Evolutionary conservation across 805 yeast genomes (phyloP), one percentile per base, ranked within the genome.

Genomic region (Nakazawaea sp.): DNA sequence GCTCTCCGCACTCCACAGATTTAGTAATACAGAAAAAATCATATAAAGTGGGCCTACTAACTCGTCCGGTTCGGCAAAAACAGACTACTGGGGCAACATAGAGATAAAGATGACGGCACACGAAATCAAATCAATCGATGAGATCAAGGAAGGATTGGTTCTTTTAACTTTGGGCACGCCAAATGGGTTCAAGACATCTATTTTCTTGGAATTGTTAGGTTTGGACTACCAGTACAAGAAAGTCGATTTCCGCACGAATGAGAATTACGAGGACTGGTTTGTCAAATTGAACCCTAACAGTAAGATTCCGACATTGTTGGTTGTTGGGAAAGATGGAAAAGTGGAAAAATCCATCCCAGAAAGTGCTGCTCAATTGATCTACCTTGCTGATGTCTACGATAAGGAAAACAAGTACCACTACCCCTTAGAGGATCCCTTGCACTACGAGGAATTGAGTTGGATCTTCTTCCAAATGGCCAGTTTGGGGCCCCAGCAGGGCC

Each of bases 401-500:
- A 67, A 55, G 36, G 75, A 73, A 7, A 52, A 65, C 43, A 71
- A 72, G 52, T 67, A 44, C 45, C 62, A 69, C 18, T 70, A 55
- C 43, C 58, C 55, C 19, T 43, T 50, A 4, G 64, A 61, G 2
- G 54, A 75, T 19, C 51, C 49, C 5, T 48, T 55, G 32, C 78
- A 77, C 53, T 79, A 72, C 55, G 67, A 64, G 45, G 68, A 70
- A 50, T 49, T 69, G 45, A 75, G 74, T 44, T 67, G 79, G 70
- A 45, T 71, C 7, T 62, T 64, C 30, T 78, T 74, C 64, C 81
- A 75, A 46, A 66, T 71, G 59, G 76, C 79, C 43, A 72, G 74
- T 6, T 56, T 70, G 28, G 79, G 80, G 21, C 83, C 84, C 40
- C 72, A 68, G 67, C 77, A 69, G 48, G 84, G 85, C 9, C 83